A percentile compares a stretch with the other conserved stretches of the same genome.
These are phyloP conservation scores for Globisporangium cystogenes DNA, from an alignment of 352 stramenopile species.

Conservation along the genomic window DNA sequence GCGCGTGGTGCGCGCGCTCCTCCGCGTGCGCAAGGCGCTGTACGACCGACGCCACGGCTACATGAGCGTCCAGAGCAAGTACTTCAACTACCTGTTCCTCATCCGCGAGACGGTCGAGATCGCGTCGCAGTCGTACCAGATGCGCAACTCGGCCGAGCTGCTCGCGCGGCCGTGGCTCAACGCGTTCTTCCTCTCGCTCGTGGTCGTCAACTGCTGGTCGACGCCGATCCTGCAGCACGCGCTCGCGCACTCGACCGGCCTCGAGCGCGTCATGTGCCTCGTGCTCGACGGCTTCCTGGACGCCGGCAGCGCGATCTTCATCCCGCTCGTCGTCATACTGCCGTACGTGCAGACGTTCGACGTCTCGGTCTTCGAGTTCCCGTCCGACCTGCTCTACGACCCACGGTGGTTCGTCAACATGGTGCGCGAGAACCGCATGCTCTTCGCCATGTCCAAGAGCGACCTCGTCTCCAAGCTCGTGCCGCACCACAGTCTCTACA, in stretches of 20 bases:
- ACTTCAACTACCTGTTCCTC: constrained; percentile 17
- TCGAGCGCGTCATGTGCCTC: constrained; percentile 23
- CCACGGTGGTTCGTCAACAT: constrained; percentile 19
- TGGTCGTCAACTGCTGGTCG: constrained; percentile 16
- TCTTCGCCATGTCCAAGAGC: constrained; percentile 13
- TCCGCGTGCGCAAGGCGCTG: constrained; percentile 6
- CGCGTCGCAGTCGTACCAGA: constrained; percentile 17
- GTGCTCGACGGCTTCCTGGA: constrained; percentile 23
- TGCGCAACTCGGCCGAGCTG: constrained; percentile 13
- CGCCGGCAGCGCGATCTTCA: constrained; percentile 16
- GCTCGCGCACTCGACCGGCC: constrained; percentile 12
- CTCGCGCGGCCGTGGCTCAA: constrained; percentile 16
- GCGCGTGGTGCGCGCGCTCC: background rate
- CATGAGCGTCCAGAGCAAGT: constrained; percentile 15
- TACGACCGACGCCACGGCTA: constrained; percentile 14
- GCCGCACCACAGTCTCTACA: constrained; percentile 16
- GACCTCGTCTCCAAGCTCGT: constrained; percentile 17
- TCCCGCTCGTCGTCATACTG: constrained; percentile 16
- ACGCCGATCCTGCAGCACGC: constrained; percentile 16
- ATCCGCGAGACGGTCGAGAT: constrained; percentile 18
- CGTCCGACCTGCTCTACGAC: constrained; percentile 14
- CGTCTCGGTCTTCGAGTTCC: constrained; percentile 3
- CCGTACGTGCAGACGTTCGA: constrained; percentile 12
- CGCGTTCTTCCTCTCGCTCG: constrained; percentile 13
- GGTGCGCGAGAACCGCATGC: constrained; percentile 16